Percentiles rank a stretch among this genome's conserved stretches.
Conservation (phyloP, 2,329 filamentous ascomycete genomes). For the Sarocladiaceae sp. region DNA sequence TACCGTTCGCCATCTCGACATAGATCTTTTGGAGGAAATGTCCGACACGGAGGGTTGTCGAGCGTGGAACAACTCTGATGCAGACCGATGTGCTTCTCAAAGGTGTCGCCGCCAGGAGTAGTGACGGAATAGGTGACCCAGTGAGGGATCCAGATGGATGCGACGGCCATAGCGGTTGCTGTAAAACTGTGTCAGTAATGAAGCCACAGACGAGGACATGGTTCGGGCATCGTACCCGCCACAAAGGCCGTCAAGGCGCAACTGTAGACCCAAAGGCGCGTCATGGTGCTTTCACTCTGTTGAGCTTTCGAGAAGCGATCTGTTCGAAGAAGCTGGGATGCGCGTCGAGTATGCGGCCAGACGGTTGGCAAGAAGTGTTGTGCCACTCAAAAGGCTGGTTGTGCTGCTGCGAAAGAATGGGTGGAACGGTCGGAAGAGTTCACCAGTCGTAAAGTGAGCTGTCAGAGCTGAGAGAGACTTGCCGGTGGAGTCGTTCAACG, state of each 20-base stretch:
- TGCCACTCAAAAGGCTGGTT: too few relatives aligned
- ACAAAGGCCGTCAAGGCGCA: constrained; percentile 37
- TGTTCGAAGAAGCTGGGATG: too few relatives aligned
- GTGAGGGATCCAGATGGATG: constrained; percentile 63
- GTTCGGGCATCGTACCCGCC: constrained; percentile 32
- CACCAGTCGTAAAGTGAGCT: too few relatives aligned
- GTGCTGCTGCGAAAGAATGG: too few relatives aligned
- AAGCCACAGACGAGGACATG: not conserved
- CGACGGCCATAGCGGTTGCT: constrained; percentile 70
- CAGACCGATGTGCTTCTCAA: constrained; percentile 66
- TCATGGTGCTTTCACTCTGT: constrained; percentile 30
- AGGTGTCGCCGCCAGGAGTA: constrained; percentile 39
- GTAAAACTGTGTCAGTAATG: constrained; percentile 10
- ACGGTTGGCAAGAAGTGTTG: too few relatives aligned
- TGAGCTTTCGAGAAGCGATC: too few relatives aligned
- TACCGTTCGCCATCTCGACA: constrained; percentile 48
- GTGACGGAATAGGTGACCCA: constrained; percentile 65
- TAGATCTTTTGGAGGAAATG: constrained; percentile 27
- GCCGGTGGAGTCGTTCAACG: too few relatives aligned
- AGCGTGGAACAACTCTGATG: constrained; percentile 75
- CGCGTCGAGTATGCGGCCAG: too few relatives aligned
- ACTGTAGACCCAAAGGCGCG: constrained; percentile 38
- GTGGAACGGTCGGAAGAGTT: too few relatives aligned
- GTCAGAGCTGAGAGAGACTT: too few relatives aligned
- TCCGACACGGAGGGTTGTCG: constrained; percentile 54